Conservation (phyloP, 768 basidiomycete species). For the Russula brevipes region DNA sequence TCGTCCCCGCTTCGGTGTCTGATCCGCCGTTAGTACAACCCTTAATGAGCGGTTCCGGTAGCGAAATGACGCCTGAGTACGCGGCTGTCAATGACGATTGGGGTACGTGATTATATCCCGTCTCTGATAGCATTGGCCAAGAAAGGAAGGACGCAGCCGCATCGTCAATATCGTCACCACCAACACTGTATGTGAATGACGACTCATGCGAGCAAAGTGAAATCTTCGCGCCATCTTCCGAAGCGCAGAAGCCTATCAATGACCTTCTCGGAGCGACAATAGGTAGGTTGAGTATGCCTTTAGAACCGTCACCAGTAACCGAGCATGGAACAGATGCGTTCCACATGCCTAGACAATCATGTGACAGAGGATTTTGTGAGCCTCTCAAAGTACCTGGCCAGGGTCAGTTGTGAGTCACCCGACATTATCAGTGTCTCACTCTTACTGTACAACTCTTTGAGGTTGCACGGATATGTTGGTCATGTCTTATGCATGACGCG, state of each 20-base stretch:
- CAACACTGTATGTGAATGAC: background rate
- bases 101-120: constrained; percentile 1
- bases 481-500: background rate
- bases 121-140: background rate
- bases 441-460: background rate
- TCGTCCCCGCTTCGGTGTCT: constrained; percentile 3
- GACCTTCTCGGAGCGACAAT: constrained; percentile 10
- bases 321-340: constrained; percentile 1
- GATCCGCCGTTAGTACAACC: constrained; percentile 2
- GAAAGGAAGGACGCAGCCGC: background rate
- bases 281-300: constrained; percentile 8
- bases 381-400: constrained; percentile 1
- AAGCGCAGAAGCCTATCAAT: background rate
- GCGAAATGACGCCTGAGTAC: background rate
- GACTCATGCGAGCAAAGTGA: background rate
- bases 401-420: constrained; percentile 1
- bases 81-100: constrained; percentile 1
- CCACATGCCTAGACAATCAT: constrained; percentile 4
- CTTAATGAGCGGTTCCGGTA: background rate
- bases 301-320: background rate
- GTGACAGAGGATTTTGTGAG: background rate
- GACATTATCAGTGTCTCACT: background rate
- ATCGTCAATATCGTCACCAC: background rate
- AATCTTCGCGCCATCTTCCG: constrained; percentile 4
- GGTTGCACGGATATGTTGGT: constrained; percentile 14